Base-by-base conservation (phyloP, 805 yeast genomes). In the Candida silvicultrix region DNA sequence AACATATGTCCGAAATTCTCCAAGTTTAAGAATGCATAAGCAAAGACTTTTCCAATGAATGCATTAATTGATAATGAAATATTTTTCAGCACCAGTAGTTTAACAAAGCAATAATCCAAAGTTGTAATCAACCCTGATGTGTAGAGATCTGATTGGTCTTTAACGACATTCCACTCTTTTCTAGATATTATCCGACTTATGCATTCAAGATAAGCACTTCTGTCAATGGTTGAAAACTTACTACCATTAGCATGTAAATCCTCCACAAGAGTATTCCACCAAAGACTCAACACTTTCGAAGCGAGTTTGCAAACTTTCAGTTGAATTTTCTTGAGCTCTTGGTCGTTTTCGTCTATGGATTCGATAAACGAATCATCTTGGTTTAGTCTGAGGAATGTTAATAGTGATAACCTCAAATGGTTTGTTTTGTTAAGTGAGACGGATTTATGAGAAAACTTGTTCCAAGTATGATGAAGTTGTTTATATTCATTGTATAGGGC, bases 1-100 rank as follows among this genome's bases (percentile, higher is more conserved):
- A 82, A 59, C 1, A 83, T 80, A 41, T 66, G 66, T 18, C 78
- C 70, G 15, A 78, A 77, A 16, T 72, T 62, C 1, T 76, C 75
- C 4, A 81, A 54, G 45, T 70, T 59, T 53, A 75, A 71, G 49
- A 73, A 81, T 12, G 77, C 57, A 55, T 72, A 72, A 0, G 85
- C 83, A 63, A 81, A 80, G 2, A 78, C 69, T 59, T 82, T 82
- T 1, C 87, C 87, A 21, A 78, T 68, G 50, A 81, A 81, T 2
- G 85, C 54, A 8, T 21, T 34, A 14, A 29, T 12, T 3, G 46
- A 34, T 35, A 44, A 28, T 28, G 47, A 18, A 6, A 45, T 32
- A 11, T n/a, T 38, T 32, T 43, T 43, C 42, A 43, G 21, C 7
- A 23, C 15, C 14, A 43, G 38, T 3, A 44, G 7, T 29, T 22